These are phyloP conservation scores for Hyphopichia khmerensis DNA, from an alignment of 1,139 yeast genomes.

Conservation along the genomic window DNA sequence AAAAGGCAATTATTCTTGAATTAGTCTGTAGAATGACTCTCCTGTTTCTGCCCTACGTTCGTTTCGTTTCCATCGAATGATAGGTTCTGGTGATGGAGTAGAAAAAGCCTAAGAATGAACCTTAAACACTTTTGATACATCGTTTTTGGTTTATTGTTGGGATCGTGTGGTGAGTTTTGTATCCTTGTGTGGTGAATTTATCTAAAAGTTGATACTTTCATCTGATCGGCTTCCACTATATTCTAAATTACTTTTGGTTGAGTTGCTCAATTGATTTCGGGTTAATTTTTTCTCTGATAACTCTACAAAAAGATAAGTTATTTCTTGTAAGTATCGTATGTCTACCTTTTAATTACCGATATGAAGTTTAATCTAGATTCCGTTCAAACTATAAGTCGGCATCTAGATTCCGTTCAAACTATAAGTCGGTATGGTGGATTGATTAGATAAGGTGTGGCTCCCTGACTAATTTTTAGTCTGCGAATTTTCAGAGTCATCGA, in stretches of 20 bases:
- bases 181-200: slow-evolving; percentile 21
- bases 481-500: not conserved
- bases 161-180: slow-evolving; percentile 42
- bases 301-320: too few relatives aligned
- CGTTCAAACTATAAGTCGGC: too few relatives aligned
- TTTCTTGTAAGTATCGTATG: too few relatives aligned
- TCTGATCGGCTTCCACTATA: slow-evolving; percentile 28
- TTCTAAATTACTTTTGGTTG: too few relatives aligned
- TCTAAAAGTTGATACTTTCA: slow-evolving; percentile 3
- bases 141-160: slow-evolving; percentile 29
- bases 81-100: slow-evolving; percentile 74
- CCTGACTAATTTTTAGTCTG: not conserved
- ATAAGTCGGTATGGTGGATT: too few relatives aligned
- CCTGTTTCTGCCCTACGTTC: slow-evolving; percentile 77
- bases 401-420: too few relatives aligned
- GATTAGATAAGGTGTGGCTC: not conserved
- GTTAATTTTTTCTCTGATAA: too few relatives aligned
- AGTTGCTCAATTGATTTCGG: too few relatives aligned
- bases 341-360: too few relatives aligned
- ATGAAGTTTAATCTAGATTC: too few relatives aligned
- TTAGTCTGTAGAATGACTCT: slow-evolving; percentile 26
- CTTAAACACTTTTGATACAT: slow-evolving; percentile 39
- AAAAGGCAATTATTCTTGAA: too few relatives aligned
- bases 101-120: slow-evolving; percentile 50
- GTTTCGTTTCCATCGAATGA: slow-evolving; percentile 44